Base-by-base conservation (phyloP, 768 basidiomycete species). In the Strobilomyces confusus region DNA sequence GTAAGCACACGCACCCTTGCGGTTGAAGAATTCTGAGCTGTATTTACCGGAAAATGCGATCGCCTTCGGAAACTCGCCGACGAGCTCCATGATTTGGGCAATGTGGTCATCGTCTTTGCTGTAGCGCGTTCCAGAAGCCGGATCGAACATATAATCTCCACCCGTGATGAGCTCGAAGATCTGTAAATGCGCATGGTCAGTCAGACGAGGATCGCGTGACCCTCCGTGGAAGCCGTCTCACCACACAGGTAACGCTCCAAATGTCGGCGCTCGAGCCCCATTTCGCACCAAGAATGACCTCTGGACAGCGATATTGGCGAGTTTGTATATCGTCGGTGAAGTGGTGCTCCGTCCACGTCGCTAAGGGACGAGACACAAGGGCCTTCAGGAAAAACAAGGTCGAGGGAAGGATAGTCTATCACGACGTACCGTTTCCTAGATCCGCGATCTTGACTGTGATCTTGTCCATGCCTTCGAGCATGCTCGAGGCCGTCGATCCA, bases 371-470 rank as follows among this genome's bases (percentile, higher is more conserved):
- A 36, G 8, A 23, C 9, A 52, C 55, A 47, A 56, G 46, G 13
- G 44, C 32, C 29, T 29, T 37, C 23, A 1, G 34, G n/a, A 29
- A 32, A 46, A 44, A 33, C 13, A 45, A 7, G 37, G 22, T 46
- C 29, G 11, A 43, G 5, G 11, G 15, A 19, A 19, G 1, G 25
- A 44, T 2, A 33, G 45, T 38, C 5, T 33, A 30, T 44, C 11
- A 29, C 26, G 29, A 72, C 84, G 54, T 66, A 83, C 92, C 92
- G 70, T 98, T 98, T 9, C 97, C 97, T 49, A 99, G 73, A 79
- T 99, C 97, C 29, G 95, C 97, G 66, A 99, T 98, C 79, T 98
- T 98, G 48, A 99, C 97, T 7, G 94, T 98, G 57, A 98, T 97
- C 67, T 83, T 82, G 65, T 90, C 84, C 50, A 62, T 56, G 17